These are phyloP conservation scores for Neovahlkampfia damariscottae DNA, from an alignment of 78 protist genomes.

Conservation along the genomic window DNA sequence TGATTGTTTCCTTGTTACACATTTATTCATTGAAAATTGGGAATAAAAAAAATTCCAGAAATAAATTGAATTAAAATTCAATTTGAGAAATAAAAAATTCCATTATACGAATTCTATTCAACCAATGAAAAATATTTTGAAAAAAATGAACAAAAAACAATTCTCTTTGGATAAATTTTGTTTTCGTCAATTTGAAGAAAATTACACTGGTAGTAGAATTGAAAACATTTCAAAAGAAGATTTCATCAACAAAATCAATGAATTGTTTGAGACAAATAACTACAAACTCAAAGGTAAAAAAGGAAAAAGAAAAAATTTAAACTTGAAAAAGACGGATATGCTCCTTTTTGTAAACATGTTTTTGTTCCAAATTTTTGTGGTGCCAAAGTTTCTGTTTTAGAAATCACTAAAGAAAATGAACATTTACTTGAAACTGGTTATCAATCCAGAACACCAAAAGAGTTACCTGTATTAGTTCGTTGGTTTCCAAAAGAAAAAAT, in stretches of 20 bases:
- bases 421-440: constrained; percentile 16
- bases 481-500: constrained; percentile 1
- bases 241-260: neutral
- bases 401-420: constrained; percentile 3
- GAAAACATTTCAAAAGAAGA: neutral
- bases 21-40: too few species aligned
- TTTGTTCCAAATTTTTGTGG: constrained; percentile 14
- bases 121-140: neutral
- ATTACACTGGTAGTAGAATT: neutral
- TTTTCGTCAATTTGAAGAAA: neutral
- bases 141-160: neutral
- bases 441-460: constrained; percentile 12
- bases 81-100: neutral
- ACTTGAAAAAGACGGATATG: constrained; percentile 32
- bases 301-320: too few species aligned
- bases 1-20: too few species aligned
- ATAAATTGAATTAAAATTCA: neutral
- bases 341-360: constrained; percentile 36
- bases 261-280: neutral
- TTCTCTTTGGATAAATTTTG: neutral
- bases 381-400: neutral
- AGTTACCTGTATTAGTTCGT: constrained; percentile 24
- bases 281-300: too few species aligned
- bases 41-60: too few species aligned
- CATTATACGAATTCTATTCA: neutral